Evolutionary conservation across 495 filamentous ascomycete species (phyloP).

Genomic region (Delitschia confertaspora): DNA sequence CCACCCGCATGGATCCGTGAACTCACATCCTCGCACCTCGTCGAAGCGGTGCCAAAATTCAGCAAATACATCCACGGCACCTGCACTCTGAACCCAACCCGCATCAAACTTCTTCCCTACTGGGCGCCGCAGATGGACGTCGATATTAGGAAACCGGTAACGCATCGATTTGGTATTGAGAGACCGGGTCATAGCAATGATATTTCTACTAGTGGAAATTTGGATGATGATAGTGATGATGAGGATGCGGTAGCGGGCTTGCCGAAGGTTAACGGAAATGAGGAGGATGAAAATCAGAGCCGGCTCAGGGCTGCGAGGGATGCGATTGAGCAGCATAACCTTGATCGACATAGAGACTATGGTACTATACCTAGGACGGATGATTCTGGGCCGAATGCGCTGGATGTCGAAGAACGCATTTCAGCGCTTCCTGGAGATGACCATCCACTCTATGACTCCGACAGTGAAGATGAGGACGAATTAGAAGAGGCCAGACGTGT

Average conservation of each 20-base stretch:
- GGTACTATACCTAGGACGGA: conserved; percentile 26
- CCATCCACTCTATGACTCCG: conserved; percentile 87
- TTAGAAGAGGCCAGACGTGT: conserved; percentile 64
- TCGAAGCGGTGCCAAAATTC: conserved; percentile 97
- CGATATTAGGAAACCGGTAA: conserved; percentile 89
- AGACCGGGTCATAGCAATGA: conserved; percentile 64
- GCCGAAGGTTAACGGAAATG: conserved; percentile 45
- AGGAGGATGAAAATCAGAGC: conserved; percentile 33
- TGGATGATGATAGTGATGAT: conserved; percentile 53
- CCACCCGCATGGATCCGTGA: conserved; percentile 94
- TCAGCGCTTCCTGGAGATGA: conserved; percentile 51
- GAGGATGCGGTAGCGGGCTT: conserved; percentile 35
- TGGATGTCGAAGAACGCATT: conserved; percentile 71
- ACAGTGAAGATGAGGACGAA: conserved; percentile 62
- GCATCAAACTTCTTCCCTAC: conserved; percentile 86
- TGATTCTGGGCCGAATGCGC: conserved; percentile 42
- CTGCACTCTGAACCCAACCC: conserved; percentile 73
- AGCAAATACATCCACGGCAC: conserved; percentile 98
- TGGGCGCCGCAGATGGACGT: conserved; percentile 98
- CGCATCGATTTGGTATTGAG: conserved; percentile 80
- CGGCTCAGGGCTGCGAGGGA: conserved; percentile 42
- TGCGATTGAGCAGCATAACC: conserved; percentile 39
- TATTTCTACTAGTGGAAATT: conserved; percentile 53
- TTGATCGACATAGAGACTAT: conserved; percentile 42
- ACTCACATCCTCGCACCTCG: conserved; percentile 82